These are phyloP conservation scores for Pyrenochaeta sp. DNA, from an alignment of 2,329 filamentous ascomycete genomes.

Conservation along the genomic window DNA sequence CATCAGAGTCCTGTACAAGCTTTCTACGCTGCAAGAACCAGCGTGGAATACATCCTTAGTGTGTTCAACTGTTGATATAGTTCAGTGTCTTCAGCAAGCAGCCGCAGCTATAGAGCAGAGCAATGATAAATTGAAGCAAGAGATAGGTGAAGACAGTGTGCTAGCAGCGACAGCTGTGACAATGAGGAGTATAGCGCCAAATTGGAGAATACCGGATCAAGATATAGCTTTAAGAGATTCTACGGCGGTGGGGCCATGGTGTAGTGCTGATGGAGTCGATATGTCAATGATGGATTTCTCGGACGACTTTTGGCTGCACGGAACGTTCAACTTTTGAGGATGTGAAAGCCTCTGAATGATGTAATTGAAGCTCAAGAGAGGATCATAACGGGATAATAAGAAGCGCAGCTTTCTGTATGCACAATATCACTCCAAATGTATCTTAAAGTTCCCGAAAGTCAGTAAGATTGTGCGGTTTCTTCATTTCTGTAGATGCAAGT, in stretches of 20 bases:
- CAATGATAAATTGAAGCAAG: constrained; percentile 11
- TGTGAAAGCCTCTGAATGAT: too few relatives aligned
- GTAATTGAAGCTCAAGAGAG: too few relatives aligned
- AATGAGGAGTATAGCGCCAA: constrained; percentile 17
- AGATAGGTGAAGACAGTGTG: constrained; percentile 24
- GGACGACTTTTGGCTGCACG: constrained; percentile 26
- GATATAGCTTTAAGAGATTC: not conserved
- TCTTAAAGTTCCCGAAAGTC: too few relatives aligned
- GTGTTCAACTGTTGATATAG: constrained; percentile 14
- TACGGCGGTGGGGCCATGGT: not conserved
- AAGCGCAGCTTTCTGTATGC: too few relatives aligned
- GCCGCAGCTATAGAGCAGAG: constrained; percentile 13
- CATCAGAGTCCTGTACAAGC: constrained; percentile 18
- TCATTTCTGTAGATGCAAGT: too few relatives aligned
- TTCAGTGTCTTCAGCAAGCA: constrained; percentile 15
- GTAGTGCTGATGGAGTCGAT: constrained; percentile 4
- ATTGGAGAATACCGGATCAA: constrained; percentile 12
- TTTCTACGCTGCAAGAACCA: constrained; percentile 18
- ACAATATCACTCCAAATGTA: too few relatives aligned
- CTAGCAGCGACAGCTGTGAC: constrained; percentile 21
- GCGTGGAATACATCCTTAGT: constrained; percentile 23
- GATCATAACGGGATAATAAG: too few relatives aligned
- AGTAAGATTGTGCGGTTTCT: too few relatives aligned
- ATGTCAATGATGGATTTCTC: constrained; percentile 20
- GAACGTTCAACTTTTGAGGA: constrained; percentile 11